Conservation (phyloP, 176 grass and related monocot genomes). For the Lolium rigidum region DNA sequence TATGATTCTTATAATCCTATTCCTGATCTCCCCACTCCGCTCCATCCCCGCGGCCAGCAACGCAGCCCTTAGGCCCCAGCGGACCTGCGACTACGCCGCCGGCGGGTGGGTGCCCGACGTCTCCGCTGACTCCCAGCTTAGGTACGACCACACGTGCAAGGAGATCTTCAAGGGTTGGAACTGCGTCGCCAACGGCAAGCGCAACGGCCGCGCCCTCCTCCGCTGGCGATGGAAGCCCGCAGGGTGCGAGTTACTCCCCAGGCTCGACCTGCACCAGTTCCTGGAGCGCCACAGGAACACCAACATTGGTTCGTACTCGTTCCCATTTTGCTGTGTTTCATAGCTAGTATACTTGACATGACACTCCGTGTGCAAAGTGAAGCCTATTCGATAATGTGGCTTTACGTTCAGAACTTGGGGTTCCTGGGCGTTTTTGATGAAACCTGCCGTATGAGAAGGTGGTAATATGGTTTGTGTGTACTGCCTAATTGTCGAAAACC, state of each 20-base stretch:
- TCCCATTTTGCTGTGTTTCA: not conserved
- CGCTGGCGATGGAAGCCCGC: slow-evolving; percentile 70
- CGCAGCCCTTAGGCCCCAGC: not conserved
- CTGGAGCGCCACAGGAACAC: slow-evolving; percentile 61
- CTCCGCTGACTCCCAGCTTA: not conserved
- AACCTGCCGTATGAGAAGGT: not conserved
- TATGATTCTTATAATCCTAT: slow-evolving; percentile 26
- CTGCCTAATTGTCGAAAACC: no score
- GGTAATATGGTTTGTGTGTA: not conserved
- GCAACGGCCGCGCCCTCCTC: slow-evolving; percentile 61
- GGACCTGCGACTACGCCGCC: slow-evolving; percentile 64
- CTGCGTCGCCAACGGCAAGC: slow-evolving; percentile 74
- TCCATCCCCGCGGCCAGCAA: slow-evolving; percentile 9
- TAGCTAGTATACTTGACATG: not conserved
- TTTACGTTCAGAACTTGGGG: not conserved
- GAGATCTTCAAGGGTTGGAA: slow-evolving; percentile 98
- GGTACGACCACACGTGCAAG: slow-evolving; percentile 81
- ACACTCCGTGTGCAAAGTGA: not conserved
- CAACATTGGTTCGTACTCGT: slow-evolving; percentile 62
- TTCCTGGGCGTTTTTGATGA: not conserved
- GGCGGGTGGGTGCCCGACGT: slow-evolving; percentile 67
- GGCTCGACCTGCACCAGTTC: slow-evolving; percentile 61
- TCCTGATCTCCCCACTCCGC: slow-evolving; percentile 1
- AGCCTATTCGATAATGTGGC: not conserved
- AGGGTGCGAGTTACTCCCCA: slow-evolving; percentile 59